phyloP scores from a whole-genome alignment of 2,329 filamentous ascomycete genomes.

The Metarhizium sp. region DNA sequence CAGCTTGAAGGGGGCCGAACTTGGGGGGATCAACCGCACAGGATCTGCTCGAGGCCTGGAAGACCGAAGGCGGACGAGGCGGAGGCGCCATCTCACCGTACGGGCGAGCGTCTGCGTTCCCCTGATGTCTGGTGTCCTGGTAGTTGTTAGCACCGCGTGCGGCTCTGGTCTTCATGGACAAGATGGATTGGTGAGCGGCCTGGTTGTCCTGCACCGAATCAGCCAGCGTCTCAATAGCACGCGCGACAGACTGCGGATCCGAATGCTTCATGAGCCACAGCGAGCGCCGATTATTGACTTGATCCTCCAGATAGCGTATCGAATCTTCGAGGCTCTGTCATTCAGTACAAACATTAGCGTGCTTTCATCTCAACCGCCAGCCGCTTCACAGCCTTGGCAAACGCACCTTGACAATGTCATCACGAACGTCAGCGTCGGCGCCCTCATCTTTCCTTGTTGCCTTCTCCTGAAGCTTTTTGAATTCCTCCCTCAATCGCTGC shows the following conservation, averaged over 20 bases:
- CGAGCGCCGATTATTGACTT: constrained; percentile 25
- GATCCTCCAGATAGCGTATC: constrained; percentile 24
- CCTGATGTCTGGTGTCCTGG: not conserved
- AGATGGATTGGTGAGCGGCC: constrained; percentile 16
- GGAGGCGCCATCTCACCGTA: constrained; percentile 4
- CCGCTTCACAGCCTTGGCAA: not conserved
- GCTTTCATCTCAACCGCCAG: too few species aligned
- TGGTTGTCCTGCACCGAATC: constrained; percentile 19
- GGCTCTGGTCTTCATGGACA: constrained; percentile 13
- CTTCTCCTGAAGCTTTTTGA: constrained; percentile 20
- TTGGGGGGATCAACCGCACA: constrained; percentile 16
- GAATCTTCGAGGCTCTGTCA: constrained; percentile 21
- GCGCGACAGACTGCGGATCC: constrained; percentile 19
- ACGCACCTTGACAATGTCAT: constrained; percentile 22
- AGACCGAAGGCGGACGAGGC: constrained; percentile 15
- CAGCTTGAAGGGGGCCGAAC: constrained; percentile 20
- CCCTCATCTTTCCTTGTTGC: constrained; percentile 10
- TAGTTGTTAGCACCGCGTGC: not conserved
- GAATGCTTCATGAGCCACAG: constrained; percentile 27
- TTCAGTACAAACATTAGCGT: not conserved
- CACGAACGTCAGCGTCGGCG: constrained; percentile 11
- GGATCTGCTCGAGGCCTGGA: constrained; percentile 14
- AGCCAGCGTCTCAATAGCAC: constrained; percentile 22
- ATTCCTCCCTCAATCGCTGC: constrained; percentile 11
- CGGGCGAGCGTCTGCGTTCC: not conserved